Percentiles rank a stretch among this genome's conserved stretches.
Evolutionary conservation across 805 yeast species (phyloP).

Genomic region (Metschnikowia chrysomelidarum): DNA sequence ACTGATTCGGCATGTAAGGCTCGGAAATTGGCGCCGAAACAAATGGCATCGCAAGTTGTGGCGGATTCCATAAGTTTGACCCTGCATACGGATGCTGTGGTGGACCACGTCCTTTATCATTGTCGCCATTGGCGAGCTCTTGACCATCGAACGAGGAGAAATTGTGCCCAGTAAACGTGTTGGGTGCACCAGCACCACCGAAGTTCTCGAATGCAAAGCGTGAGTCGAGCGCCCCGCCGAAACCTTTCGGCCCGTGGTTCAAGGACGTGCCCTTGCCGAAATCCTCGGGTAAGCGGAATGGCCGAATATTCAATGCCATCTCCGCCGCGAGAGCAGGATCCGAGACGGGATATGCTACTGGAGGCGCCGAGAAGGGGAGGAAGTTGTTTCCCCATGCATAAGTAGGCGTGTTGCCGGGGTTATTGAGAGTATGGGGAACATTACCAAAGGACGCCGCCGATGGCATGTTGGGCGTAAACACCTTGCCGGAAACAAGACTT

Average conservation of each 20-base stretch:
- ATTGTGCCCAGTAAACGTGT: neutral
- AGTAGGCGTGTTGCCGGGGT: constrained; percentile 32
- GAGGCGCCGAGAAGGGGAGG: constrained; percentile 39
- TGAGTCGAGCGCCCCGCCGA: constrained; percentile 24
- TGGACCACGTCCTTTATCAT: constrained; percentile 6
- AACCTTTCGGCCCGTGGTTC: too few relatives aligned
- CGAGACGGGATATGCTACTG: constrained; percentile 24
- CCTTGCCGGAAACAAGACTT: constrained; percentile 20
- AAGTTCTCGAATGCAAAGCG: constrained; percentile 12
- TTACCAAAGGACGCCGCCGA: constrained; percentile 19
- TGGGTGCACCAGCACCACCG: constrained; percentile 1
- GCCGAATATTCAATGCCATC: constrained; percentile 22
- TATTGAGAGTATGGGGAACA: constrained; percentile 14
- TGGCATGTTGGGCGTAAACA: constrained; percentile 29
- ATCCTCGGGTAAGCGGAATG: constrained; percentile 26
- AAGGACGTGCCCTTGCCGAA: constrained; percentile 5
- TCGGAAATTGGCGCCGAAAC: constrained; percentile 2
- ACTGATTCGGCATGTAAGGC: constrained; percentile 7
- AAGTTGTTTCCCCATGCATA: constrained; percentile 35
- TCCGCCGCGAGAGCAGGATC: constrained; percentile 16
- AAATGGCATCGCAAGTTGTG: constrained; percentile 6
- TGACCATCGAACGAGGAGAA: constrained; percentile 1
- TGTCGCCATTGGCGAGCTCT: neutral
- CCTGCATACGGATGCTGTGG: constrained; percentile 7
- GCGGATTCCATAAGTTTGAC: constrained; percentile 21